Evolutionary conservation across 495 filamentous ascomycete species (phyloP).

Genomic region (Podospora didyma): DNA sequence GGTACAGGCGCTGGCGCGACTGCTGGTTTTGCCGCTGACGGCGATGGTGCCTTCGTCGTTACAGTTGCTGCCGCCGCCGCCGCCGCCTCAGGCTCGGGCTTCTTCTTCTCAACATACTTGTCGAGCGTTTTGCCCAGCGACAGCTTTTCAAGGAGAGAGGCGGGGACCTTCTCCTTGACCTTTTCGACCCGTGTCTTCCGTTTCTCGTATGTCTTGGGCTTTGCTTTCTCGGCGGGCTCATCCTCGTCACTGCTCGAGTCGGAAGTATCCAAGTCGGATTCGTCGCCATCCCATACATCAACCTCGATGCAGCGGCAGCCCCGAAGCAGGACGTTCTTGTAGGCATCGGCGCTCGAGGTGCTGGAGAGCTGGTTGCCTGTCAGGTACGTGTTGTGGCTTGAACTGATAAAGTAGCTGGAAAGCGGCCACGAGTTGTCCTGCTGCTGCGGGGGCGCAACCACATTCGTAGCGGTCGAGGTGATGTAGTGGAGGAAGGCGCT

Average conservation of each 20-base stretch:
- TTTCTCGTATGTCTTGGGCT: slow-evolving; percentile 13
- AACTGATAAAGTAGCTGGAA: slow-evolving; percentile 85
- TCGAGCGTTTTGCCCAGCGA: slow-evolving; percentile 36
- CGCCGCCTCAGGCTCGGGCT: not conserved
- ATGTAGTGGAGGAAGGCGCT: slow-evolving; percentile 57
- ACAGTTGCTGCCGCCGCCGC: not conserved
- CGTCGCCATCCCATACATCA: slow-evolving; percentile 89
- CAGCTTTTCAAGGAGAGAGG: slow-evolving; percentile 34
- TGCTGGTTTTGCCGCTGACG: not conserved
- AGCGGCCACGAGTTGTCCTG: slow-evolving; percentile 63
- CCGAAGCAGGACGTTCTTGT: slow-evolving; percentile 73
- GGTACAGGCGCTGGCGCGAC: not conserved
- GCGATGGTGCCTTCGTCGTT: not conserved
- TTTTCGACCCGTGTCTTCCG: slow-evolving; percentile 17
- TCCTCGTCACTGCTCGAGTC: slow-evolving; percentile 29
- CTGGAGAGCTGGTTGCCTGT: slow-evolving; percentile 89
- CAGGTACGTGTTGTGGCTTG: slow-evolving; percentile 93
- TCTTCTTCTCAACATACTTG: slow-evolving; percentile 24
- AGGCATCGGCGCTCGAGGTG: slow-evolving; percentile 73
- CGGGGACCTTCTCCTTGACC: slow-evolving; percentile 34
- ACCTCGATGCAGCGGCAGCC: slow-evolving; percentile 95
- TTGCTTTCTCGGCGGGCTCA: not conserved
- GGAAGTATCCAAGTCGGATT: slow-evolving; percentile 38
- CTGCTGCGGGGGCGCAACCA: slow-evolving; percentile 31
- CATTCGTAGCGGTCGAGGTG: slow-evolving; percentile 50